phyloP scores from a whole-genome alignment of 495 filamentous ascomycete species.

The Penicillium antarcticum region DNA sequence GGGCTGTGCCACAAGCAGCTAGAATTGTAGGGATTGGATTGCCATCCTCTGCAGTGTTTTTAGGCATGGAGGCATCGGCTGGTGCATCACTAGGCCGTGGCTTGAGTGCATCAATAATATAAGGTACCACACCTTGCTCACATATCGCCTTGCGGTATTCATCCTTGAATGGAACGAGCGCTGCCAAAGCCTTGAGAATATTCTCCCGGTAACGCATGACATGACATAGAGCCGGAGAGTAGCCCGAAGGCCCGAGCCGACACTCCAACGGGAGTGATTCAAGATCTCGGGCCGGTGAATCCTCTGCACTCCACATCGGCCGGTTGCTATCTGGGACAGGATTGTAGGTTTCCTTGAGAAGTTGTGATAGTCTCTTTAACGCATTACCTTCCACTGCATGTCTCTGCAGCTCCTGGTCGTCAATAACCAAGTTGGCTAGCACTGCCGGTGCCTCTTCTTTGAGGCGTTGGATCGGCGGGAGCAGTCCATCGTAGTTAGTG shows the following conservation, averaged over 20 bases:
- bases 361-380: constrained; percentile 66
- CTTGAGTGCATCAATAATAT: constrained; percentile 79
- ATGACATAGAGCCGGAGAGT: constrained; percentile 63
- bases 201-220: constrained; percentile 73
- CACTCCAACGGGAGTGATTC: constrained; percentile 26
- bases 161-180: constrained; percentile 76
- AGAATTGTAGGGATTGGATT: constrained; percentile 67
- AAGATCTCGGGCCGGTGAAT: constrained; percentile 16
- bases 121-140: constrained; percentile 73
- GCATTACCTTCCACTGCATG: constrained; percentile 76
- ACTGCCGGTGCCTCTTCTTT: constrained; percentile 71
- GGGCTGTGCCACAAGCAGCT: constrained; percentile 76
- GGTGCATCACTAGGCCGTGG: constrained; percentile 43
- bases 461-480: constrained; percentile 38
- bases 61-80: constrained; percentile 28
- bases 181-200: constrained; percentile 73
- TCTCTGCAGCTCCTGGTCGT: constrained; percentile 72
- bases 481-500: constrained; percentile 37
- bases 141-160: constrained; percentile 80
- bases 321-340: constrained; percentile 33
- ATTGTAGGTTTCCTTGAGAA: constrained; percentile 71
- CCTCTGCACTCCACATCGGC: constrained; percentile 42
- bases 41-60: constrained; percentile 39
- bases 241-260: constrained; percentile 57
- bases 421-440: constrained; percentile 73